Percentiles rank a stretch among this genome's conserved stretches.
Evolutionary conservation across 2,329 filamentous ascomycete genomes (phyloP).

Genomic region (Hypoxylon sp.): DNA sequence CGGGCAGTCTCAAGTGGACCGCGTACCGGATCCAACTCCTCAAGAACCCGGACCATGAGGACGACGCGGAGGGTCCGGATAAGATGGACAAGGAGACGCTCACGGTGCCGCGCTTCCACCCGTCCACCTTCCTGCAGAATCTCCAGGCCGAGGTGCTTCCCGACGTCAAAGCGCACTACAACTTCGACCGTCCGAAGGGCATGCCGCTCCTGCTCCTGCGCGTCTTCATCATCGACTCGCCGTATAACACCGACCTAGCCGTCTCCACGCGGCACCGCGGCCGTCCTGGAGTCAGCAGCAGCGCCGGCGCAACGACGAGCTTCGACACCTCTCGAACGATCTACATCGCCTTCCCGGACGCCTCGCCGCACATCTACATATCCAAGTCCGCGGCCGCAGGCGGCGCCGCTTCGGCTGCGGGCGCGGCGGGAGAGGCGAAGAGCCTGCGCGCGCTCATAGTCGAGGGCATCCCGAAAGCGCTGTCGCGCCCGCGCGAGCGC

Average conservation of each 20-base stretch:
- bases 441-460: conserved; percentile 78
- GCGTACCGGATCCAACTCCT: conserved; percentile 70
- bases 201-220: conserved; percentile 81
- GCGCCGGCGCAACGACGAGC: conserved; percentile 54
- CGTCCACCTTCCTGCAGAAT: conserved; percentile 81
- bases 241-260: conserved; percentile 75
- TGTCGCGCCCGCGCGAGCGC: conserved; percentile 79
- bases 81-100: conserved; percentile 62
- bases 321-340: conserved; percentile 78
- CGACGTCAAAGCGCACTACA: conserved; percentile 86
- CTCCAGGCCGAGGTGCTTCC: conserved; percentile 81
- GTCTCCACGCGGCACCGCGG: conserved; percentile 50
- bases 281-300: conserved; percentile 31
- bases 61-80: conserved; percentile 55
- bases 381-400: conserved; percentile 57
- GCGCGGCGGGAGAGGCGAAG: conserved; percentile 65
- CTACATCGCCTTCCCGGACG: conserved; percentile 85
- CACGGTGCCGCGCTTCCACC: conserved; percentile 78
- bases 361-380: conserved; percentile 79
- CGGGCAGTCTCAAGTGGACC: conserved; percentile 72
- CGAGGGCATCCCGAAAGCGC: conserved; percentile 83
- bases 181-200: conserved; percentile 77
- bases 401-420: conserved; percentile 50
- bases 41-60: conserved; percentile 56
- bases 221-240: conserved; percentile 83